A percentile compares a stretch with the other conserved stretches of the same genome.
phyloP scores from a whole-genome alignment of 2,329 filamentous ascomycete species.

The Cytospora paraplurivora region DNA sequence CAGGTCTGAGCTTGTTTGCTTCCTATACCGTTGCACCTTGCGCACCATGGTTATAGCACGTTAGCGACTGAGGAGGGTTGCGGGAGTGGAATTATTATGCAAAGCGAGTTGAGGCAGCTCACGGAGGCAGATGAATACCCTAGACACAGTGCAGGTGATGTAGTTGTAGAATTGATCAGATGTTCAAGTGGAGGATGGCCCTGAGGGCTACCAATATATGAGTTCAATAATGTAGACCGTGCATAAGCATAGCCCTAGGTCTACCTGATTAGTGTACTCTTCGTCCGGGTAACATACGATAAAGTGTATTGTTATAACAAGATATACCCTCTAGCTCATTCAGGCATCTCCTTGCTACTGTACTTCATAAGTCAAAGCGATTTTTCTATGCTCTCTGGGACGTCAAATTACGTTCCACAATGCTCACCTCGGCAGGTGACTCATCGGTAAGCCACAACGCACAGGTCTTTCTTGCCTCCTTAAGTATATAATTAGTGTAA shows the following conservation, averaged over 20 bases:
- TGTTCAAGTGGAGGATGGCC: not conserved
- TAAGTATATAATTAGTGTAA: not conserved
- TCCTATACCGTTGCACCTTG: not conserved
- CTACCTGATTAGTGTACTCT: too few relatives aligned
- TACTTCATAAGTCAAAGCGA: not conserved
- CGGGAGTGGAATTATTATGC: not conserved
- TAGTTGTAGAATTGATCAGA: not conserved
- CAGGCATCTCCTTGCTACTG: not conserved
- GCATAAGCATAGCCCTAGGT: too few relatives aligned
- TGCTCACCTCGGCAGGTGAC: not conserved
- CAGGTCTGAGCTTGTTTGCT: not conserved
- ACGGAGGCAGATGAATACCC: not conserved
- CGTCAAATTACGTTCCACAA: too few relatives aligned
- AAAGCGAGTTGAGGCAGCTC: not conserved
- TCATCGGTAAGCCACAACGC: not conserved
- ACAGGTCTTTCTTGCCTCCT: not conserved
- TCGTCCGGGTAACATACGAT: too few relatives aligned
- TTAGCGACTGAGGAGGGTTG: not conserved
- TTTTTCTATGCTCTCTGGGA: too few relatives aligned
- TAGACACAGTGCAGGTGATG: not conserved
- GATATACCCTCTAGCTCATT: not conserved
- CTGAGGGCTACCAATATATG: not conserved
- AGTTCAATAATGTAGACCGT: too few relatives aligned
- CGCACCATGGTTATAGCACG: not conserved
- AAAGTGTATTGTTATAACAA: too few relatives aligned